A percentile compares a stretch with the other conserved stretches of the same genome.
Conservation (phyloP, 169 alveolate species). For the Miamiensis avidus region DNA sequence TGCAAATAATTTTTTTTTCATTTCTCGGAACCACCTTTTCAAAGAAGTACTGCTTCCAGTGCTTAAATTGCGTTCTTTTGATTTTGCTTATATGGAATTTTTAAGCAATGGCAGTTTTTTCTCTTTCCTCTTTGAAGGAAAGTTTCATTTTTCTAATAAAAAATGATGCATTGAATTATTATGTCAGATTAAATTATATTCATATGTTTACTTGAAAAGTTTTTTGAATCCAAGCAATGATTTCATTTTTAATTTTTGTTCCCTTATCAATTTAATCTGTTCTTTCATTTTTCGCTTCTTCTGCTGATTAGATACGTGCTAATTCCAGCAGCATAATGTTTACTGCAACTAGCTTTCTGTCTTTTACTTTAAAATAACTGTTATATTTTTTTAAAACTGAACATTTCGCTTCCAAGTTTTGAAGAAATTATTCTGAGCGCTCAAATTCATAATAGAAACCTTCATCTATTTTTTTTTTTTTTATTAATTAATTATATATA, state of each 20-base stretch:
- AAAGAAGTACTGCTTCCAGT: background rate
- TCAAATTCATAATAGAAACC: background rate
- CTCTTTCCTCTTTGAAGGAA: background rate
- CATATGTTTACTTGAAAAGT: background rate
- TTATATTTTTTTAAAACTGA: too few species aligned
- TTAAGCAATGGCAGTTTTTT: background rate
- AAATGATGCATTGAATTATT: too few species aligned
- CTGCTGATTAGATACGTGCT: background rate
- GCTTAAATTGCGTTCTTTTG: background rate
- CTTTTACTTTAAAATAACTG: too few species aligned
- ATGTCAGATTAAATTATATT: background rate
- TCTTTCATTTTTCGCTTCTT: background rate
- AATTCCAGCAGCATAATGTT: background rate
- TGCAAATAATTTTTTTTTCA: background rate
- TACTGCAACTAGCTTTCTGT: background rate
- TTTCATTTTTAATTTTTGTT: too few species aligned
- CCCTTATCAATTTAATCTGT: background rate
- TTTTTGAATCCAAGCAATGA: background rate
- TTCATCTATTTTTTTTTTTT: background rate
- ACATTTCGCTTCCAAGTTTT: background rate
- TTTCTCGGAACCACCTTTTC: background rate
- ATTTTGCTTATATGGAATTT: background rate
- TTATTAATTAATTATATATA: too few species aligned
- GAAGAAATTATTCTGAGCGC: background rate
- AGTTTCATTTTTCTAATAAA: background rate